phyloP scores from a whole-genome alignment of 2,329 filamentous ascomycete species.

The Apiospora marii region DNA sequence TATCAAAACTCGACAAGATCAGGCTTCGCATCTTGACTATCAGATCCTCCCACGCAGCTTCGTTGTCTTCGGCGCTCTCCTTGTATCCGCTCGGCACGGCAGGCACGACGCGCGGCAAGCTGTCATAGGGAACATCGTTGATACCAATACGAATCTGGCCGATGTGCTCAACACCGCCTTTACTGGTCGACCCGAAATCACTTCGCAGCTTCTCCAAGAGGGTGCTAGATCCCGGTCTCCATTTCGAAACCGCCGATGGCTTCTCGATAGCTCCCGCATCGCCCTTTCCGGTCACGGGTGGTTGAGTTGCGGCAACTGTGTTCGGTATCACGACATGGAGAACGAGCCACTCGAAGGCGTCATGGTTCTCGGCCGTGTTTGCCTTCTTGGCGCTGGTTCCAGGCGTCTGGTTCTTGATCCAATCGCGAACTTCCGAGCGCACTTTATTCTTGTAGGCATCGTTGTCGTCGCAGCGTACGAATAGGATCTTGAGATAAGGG shows the following conservation, averaged over 20 bases:
- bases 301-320: constrained; percentile 80
- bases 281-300: constrained; percentile 65
- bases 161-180: constrained; percentile 77
- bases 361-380: constrained; percentile 86
- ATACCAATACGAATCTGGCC: constrained; percentile 84
- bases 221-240: constrained; percentile 81
- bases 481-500: constrained; percentile 89
- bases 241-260: constrained; percentile 68
- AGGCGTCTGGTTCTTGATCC: constrained; percentile 82
- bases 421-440: constrained; percentile 83
- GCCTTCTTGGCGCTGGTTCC: constrained; percentile 64
- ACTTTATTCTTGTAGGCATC: constrained; percentile 88
- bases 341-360: constrained; percentile 96
- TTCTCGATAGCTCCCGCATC: constrained; percentile 68
- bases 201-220: constrained; percentile 88
- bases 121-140: constrained; percentile 72
- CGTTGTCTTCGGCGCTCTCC: constrained; percentile 79
- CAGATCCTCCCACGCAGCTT: constrained; percentile 84
- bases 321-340: constrained; percentile 92
- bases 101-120: constrained; percentile 68
- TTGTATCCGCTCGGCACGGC: constrained; percentile 69
- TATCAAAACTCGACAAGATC: constrained; percentile 89
- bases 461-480: constrained; percentile 94
- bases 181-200: constrained; percentile 83
- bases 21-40: constrained; percentile 85